Base-by-base conservation (phyloP, 1,139 yeast species). In the Suhomyces atakaporum region DNA sequence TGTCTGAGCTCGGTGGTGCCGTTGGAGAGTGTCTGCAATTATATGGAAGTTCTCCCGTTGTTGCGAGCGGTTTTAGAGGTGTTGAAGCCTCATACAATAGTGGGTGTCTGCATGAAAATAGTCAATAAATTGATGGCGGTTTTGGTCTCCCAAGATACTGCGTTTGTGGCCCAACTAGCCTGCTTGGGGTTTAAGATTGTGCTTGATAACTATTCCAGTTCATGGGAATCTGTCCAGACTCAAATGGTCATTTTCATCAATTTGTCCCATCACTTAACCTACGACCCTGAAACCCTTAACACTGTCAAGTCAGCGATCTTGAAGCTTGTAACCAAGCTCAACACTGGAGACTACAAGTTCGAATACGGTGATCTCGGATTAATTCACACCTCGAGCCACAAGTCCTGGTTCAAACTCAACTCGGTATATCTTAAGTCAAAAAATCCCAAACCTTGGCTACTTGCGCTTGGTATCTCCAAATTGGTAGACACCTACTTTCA, bases 161-260 rank as follows among this genome's bases (percentile, higher is more conserved):
- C 50, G 16, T 52, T 61, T 29, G 58, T 66, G 11, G 53, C 62
- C 42, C 51, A 51, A 27, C 44, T 71, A 10, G 57, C 61, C 13
- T 50, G 50, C 25, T 21, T 69, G 2, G 77, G 75, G 0, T 26
- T 67, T 2, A 47, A 47, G 5, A 40, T 63, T 7, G 45, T 65
- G 19, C 42, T 63, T 8, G 51, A 49, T 21, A 55, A 61, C 28
- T 50, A 57, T 26, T 47, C 58, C 10, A 54, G 73, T 2, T 57
- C 65, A 2, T 62, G 61, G 48, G 63, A 58, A 3, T 50, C 58
- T 4, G 45, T 74, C 10, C 60, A 58, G 27, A 48, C 48, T 8
- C 73, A 73, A 44, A 47, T 71, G 24, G 44, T 62, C 10, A 43
- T 63, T 2, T 73, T 74, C 42, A 29, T 67, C 3, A 71, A 71